These are phyloP conservation scores for Abrus precatorius DNA, from an alignment of 306 rosid genomes.

Conservation along the genomic window DNA sequence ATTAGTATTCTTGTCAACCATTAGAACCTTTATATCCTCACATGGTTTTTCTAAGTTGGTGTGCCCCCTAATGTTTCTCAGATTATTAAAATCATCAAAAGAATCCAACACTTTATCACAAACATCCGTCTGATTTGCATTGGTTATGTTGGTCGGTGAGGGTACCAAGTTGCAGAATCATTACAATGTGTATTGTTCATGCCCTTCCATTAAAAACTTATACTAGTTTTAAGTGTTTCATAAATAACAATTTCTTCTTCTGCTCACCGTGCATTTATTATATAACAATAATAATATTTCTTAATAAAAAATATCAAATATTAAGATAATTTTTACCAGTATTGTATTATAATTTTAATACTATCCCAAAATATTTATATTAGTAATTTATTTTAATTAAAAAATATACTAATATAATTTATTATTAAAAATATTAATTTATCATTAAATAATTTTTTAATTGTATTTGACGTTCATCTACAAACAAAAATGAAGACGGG, in stretches of 20 bases:
- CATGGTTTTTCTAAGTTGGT: conserved; percentile 57
- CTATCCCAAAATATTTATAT: too few relatives aligned
- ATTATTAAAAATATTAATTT: too few relatives aligned
- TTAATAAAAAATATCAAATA: too few relatives aligned
- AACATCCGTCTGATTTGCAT: conserved; percentile 72
- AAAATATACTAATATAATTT: too few relatives aligned
- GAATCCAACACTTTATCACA: conserved; percentile 51
- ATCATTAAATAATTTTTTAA: too few relatives aligned
- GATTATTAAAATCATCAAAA: conserved; percentile 40
- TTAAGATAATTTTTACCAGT: too few relatives aligned
- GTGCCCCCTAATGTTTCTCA: conserved; percentile 53
- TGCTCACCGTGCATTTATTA: background rate
- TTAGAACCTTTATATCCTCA: conserved; percentile 53
- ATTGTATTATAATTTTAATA: too few relatives aligned
- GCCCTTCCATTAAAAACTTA: conserved; percentile 56
- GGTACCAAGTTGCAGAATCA: conserved; percentile 45
- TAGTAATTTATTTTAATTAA: too few relatives aligned
- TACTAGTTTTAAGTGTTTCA: conserved; percentile 26
- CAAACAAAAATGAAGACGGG: too few relatives aligned
- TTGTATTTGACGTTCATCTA: too few relatives aligned
- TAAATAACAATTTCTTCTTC: conserved; percentile 9
- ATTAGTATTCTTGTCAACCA: conserved; percentile 58
- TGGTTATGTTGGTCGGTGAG: conserved; percentile 82
- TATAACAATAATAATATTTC: background rate
- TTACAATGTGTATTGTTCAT: conserved; percentile 58